Evolutionary conservation across 352 stramenopile genomes (phyloP).

Genomic region (Aphanomyces euteiches): DNA sequence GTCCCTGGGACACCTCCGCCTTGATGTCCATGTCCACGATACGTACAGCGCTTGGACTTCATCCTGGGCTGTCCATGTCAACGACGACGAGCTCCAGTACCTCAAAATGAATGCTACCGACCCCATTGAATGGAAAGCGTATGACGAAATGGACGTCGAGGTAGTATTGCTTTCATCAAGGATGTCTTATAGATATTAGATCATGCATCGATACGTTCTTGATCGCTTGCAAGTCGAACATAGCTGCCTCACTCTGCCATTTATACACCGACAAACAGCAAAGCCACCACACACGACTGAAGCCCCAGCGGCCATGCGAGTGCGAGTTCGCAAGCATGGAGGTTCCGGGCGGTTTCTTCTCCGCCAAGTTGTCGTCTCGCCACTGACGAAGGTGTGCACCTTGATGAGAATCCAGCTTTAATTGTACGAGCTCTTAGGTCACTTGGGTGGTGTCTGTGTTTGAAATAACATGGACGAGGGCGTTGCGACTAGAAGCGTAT

Average conservation of each 20-base stretch:
- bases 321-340: conserved; percentile 20
- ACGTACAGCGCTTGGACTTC: conserved; percentile 7
- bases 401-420: neutral
- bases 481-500: conserved; percentile 26
- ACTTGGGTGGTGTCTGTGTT: conserved; percentile 19
- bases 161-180: neutral
- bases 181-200: neutral
- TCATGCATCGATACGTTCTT: conserved; percentile 21
- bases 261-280: neutral
- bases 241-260: neutral
- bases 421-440: neutral
- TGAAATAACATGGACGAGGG: conserved; percentile 5
- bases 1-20: conserved; percentile 18
- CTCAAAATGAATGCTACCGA: conserved; percentile 29
- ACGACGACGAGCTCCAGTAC: conserved; percentile 17
- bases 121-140: conserved; percentile 13
- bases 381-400: neutral
- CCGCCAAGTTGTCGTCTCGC: conserved; percentile 2
- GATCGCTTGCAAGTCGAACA: conserved; percentile 27
- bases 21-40: conserved; percentile 26
- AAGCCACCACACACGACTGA: neutral
- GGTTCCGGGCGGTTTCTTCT: conserved; percentile 22
- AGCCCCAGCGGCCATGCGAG: conserved; percentile 3
- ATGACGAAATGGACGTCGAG: conserved; percentile 24
- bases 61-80: conserved; percentile 20